Percentiles rank a stretch among this genome's conserved stretches.
Evolutionary conservation across 1,139 yeast species (phyloP).

Genomic region (Yamadazyma epiphylla): DNA sequence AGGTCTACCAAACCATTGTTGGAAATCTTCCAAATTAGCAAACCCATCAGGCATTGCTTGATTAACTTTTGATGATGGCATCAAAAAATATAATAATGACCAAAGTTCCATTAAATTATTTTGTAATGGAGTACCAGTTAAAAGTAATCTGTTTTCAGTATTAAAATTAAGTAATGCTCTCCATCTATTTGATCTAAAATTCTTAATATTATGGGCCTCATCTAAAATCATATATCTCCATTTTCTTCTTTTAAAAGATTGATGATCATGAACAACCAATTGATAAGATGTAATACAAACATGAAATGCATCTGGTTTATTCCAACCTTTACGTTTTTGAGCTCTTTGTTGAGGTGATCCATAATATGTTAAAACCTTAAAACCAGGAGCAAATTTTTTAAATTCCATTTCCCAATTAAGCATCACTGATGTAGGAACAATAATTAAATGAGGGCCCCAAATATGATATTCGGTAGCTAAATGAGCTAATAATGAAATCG

Average conservation of each 20-base stretch:
- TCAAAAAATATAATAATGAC: slow-evolving; percentile 88
- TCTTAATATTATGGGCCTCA: slow-evolving; percentile 97
- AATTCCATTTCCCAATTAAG: slow-evolving; percentile 99
- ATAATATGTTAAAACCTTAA: slow-evolving; percentile 90
- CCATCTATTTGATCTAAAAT: slow-evolving; percentile 96
- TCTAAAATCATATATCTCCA: slow-evolving; percentile 98
- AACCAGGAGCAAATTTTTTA: slow-evolving; percentile 97
- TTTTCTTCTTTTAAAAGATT: slow-evolving; percentile 82
- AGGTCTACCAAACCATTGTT: slow-evolving; percentile 97
- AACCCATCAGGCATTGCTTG: slow-evolving; percentile 90
- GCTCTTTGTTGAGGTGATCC: slow-evolving; percentile 98
- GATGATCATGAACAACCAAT: slow-evolving; percentile 93
- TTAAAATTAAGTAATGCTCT: slow-evolving; percentile 91
- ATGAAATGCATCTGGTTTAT: slow-evolving; percentile 92
- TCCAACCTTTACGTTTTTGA: slow-evolving; percentile 96
- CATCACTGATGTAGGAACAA: slow-evolving; percentile 98
- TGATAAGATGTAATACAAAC: slow-evolving; percentile 97
- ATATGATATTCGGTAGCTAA: slow-evolving; percentile 89
- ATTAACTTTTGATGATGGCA: slow-evolving; percentile 81
- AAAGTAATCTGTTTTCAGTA: slow-evolving; percentile 77
- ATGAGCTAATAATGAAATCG: slow-evolving; percentile 81
- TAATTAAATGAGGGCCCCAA: slow-evolving; percentile 97
- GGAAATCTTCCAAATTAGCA: slow-evolving; percentile 93
- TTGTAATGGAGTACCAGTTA: slow-evolving; percentile 96
- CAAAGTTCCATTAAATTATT: slow-evolving; percentile 90